Evolutionary conservation across 179 eudicot genomes (phyloP), one percentile per base, ranked within the genome.

Genomic region (Spergularia azorica): DNA sequence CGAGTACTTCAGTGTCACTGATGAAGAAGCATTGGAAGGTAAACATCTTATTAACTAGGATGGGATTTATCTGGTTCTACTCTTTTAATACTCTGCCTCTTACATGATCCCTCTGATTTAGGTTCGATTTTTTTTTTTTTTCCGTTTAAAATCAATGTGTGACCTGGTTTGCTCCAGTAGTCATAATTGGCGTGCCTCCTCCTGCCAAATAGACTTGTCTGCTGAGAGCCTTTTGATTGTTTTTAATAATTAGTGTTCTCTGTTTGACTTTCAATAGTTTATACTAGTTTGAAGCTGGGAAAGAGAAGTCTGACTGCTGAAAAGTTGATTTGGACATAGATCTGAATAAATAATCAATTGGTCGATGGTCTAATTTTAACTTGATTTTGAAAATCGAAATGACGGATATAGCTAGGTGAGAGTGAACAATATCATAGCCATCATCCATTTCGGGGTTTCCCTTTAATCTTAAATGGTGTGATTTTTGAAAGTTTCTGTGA

Each of bases 1-100:
- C 21, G 97, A 95, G 84, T 95, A 93, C 84, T 88, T 86, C 71
- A 91, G 97, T 74, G 75, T 90, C 73, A 95, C 97, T 57, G 97
- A 95, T 73, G 89, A 91, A 79, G 98, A 93, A 86, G 97, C 97
- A 32, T 81, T 95, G 84, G 92, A 93, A 89, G 98, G 98, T 93
- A 81, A 77, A 83, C n/a, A 39, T 55, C 9, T 21, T 71, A 10
- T 39, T 18, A 0, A 21, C 26, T 36, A 7, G n/a, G 74, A 10
- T 36, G 15, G 63, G 18, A n/a, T 41, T 50, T 20, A 36, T 32
- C 32, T 12, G n/a, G 12, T 10, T 50, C 21, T 61, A 9, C 38
- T 77, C 9, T 76, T 51, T 13, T 16, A 0, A 63, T 16, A 59
- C 11, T 48, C 71, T 72, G 50, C 3, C 50, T 12, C 38, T 20